Percentiles rank a stretch among this genome's conserved stretches.
Conservation (phyloP, 208 protist species). For the Leishmania martiniquensis region DNA sequence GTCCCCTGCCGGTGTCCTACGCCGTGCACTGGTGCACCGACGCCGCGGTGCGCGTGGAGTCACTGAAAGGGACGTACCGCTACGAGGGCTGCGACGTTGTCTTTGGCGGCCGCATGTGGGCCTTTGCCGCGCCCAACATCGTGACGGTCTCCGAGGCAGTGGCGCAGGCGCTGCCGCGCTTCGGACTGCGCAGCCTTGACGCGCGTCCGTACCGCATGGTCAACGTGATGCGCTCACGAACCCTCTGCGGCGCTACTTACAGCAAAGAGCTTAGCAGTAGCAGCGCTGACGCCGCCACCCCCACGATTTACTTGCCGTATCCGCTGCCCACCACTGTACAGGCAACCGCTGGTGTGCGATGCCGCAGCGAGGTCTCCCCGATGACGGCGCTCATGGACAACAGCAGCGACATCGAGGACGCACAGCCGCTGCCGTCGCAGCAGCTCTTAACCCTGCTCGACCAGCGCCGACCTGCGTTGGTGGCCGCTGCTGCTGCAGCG, state of each 20-base stretch:
- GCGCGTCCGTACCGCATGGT: slow-evolving; percentile 4
- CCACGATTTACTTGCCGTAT: not conserved
- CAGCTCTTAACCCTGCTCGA: slow-evolving; percentile 24
- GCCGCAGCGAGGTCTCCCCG: not conserved
- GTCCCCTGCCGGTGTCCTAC: slow-evolving; percentile 52
- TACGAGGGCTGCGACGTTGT: slow-evolving; percentile 77
- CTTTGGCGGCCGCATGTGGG: slow-evolving; percentile 69
- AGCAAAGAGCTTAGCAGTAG: not conserved
- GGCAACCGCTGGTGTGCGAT: not conserved
- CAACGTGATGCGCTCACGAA: slow-evolving; percentile 14
- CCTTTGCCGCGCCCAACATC: slow-evolving; percentile 67
- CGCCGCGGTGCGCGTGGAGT: slow-evolving; percentile 56
- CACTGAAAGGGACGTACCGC: slow-evolving; percentile 33
- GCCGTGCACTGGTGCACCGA: slow-evolving; percentile 84
- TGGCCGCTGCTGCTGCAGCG: slow-evolving; percentile 9
- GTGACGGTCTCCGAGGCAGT: slow-evolving; percentile 50
- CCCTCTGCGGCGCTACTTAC: not conserved
- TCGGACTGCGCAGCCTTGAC: slow-evolving; percentile 19
- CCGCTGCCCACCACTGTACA: not conserved
- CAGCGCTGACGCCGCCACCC: not conserved
- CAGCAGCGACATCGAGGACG: not conserved
- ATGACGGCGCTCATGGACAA: not conserved
- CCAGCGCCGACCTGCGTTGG: slow-evolving; percentile 15
- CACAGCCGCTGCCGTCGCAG: slow-evolving; percentile 14
- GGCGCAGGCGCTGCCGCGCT: slow-evolving; percentile 4